These are phyloP conservation scores for Diplotaxis tenuifolia DNA, from an alignment of 345 rosid genomes.

Conservation along the genomic window DNA sequence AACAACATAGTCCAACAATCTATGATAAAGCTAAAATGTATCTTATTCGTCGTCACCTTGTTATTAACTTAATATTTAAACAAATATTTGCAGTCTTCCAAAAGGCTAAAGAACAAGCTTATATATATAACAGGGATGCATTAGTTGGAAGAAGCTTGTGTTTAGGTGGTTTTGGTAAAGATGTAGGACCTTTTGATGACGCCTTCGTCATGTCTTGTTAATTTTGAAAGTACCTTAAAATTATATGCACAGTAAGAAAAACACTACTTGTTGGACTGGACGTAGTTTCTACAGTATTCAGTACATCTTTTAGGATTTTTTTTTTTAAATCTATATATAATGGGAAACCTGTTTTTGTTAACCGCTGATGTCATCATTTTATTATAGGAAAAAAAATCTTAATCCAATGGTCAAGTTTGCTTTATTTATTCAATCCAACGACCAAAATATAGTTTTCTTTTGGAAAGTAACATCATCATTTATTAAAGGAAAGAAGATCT, in stretches of 20 bases:
- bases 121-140: neutral
- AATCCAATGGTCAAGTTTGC: too few relatives aligned
- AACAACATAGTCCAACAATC: conserved; percentile 13
- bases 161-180: conserved; percentile 24
- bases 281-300: too few relatives aligned
- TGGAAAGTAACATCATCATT: too few relatives aligned
- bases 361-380: too few relatives aligned
- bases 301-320: too few relatives aligned
- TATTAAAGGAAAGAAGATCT: too few relatives aligned
- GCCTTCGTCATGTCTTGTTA: neutral
- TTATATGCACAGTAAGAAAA: neutral
- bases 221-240: neutral
- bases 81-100: neutral
- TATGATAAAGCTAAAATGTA: neutral
- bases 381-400: too few relatives aligned
- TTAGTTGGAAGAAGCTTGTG: conserved; percentile 13
- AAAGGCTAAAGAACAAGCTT: conserved; percentile 10
- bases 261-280: neutral
- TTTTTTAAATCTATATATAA: too few relatives aligned
- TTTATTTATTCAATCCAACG: too few relatives aligned
- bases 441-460: too few relatives aligned
- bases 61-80: neutral
- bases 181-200: neutral
- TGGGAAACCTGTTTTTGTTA: too few relatives aligned
- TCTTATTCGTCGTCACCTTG: neutral